Evolutionary conservation across 2,329 filamentous ascomycete genomes (phyloP).

Genomic region (Cyclaneusma minus): DNA sequence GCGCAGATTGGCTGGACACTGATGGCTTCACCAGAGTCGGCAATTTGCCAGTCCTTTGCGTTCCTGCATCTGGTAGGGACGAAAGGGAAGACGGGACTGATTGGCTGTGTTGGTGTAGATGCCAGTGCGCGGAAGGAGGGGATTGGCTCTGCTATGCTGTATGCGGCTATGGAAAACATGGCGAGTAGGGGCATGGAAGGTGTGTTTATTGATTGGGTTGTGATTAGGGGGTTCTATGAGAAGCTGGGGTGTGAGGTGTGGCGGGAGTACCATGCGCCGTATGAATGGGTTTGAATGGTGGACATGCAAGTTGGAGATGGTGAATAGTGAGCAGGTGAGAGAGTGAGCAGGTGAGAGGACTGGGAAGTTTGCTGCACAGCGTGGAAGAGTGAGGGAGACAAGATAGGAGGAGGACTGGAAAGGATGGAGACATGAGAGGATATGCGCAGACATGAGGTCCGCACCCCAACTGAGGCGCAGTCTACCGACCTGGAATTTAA

Average conservation of each 20-base stretch:
- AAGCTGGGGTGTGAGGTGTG: slow-evolving; percentile 23
- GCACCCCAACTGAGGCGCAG: no score
- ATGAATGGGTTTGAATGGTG: slow-evolving; percentile 13
- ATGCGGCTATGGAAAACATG: slow-evolving; percentile 27
- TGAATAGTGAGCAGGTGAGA: no score
- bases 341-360: no score
- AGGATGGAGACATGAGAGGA: no score
- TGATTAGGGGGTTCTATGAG: slow-evolving; percentile 27
- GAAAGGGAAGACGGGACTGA: slow-evolving; percentile 24
- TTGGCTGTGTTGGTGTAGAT: slow-evolving; percentile 28
- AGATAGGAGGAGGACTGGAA: no score
- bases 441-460: no score
- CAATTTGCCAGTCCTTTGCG: slow-evolving; percentile 21
- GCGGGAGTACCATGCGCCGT: slow-evolving; percentile 26
- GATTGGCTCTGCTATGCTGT: slow-evolving; percentile 25
- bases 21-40: slow-evolving; percentile 22
- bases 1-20: slow-evolving; percentile 28
- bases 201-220: slow-evolving; percentile 28
- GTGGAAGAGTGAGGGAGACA: no score
- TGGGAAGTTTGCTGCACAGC: no score
- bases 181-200: slow-evolving; percentile 23
- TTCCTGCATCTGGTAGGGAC: slow-evolving; percentile 21
- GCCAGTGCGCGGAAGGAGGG: slow-evolving; percentile 20
- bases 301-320: no score
- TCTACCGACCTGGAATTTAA: no score